A percentile compares a stretch with the other conserved stretches of the same genome.
Conservation (phyloP, 2,329 filamentous ascomycete species). For the Lanzia echinophila region DNA sequence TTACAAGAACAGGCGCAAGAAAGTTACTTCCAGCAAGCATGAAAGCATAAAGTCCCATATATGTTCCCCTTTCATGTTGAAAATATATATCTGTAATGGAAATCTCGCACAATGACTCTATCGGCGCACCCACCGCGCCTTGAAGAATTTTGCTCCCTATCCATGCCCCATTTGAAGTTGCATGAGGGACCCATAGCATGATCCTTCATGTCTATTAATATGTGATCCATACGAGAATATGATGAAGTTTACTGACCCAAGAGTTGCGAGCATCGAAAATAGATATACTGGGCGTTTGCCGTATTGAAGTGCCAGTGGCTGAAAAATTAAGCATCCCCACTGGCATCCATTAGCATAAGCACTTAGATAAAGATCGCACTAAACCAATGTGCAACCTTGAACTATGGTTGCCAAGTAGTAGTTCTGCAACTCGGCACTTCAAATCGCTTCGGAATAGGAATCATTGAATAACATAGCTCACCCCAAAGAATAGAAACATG, state of each 20-base stretch:
- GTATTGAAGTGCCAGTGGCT: conserved; percentile 45
- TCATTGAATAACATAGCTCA: background rate
- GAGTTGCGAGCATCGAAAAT: conserved; percentile 28
- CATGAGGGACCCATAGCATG: conserved; percentile 33
- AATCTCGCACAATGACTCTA: conserved; percentile 30
- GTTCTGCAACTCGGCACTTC: too few relatives aligned
- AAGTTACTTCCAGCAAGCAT: conserved; percentile 39
- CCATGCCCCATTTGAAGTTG: conserved; percentile 33
- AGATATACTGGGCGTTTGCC: conserved; percentile 31
- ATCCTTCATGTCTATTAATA: conserved; percentile 17
- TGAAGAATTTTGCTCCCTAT: conserved; percentile 24
- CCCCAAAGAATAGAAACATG: conserved; percentile 39
- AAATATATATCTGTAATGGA: conserved; percentile 35
- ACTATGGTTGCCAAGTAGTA: too few relatives aligned
- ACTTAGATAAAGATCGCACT: too few relatives aligned
- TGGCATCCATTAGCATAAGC: too few relatives aligned
- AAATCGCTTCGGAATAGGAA: too few relatives aligned
- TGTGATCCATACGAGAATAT: background rate
- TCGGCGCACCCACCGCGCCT: conserved; percentile 25
- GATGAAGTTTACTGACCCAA: conserved; percentile 11
- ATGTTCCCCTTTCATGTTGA: conserved; percentile 37
- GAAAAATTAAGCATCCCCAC: conserved; percentile 46
- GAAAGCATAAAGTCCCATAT: conserved; percentile 39
- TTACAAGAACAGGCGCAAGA: conserved; percentile 39
- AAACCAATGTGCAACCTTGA: too few relatives aligned